Percentiles rank a stretch among this genome's conserved stretches.
These are phyloP conservation scores for Adansonia grandidieri DNA, from an alignment of 441 rosid genomes.

Conservation along the genomic window DNA sequence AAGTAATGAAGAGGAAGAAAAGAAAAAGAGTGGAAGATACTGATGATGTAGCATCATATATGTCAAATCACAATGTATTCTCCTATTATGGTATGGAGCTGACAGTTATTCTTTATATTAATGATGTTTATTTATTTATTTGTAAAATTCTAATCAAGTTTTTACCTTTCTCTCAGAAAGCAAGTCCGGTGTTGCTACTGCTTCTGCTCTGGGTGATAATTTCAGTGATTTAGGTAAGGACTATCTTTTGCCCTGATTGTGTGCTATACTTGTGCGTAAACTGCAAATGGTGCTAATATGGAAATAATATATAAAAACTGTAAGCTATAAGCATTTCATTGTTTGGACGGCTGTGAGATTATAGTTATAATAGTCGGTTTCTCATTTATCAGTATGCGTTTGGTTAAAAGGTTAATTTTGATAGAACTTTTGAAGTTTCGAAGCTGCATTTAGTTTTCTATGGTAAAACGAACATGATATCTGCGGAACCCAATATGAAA, in stretches of 20 bases:
- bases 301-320: background rate
- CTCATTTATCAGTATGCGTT: background rate
- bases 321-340: background rate
- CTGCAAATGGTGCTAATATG: background rate
- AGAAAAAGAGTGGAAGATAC: slow-evolving; percentile 73
- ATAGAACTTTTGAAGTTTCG: background rate
- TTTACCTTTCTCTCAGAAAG: slow-evolving; percentile 38
- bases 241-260: background rate
- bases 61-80: slow-evolving; percentile 64
- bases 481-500: background rate
- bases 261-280: background rate
- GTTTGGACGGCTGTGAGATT: background rate
- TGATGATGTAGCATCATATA: slow-evolving; percentile 52
- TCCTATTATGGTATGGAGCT: slow-evolving; percentile 65
- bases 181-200: slow-evolving; percentile 44
- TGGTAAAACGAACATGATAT: background rate
- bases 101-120: slow-evolving; percentile 8
- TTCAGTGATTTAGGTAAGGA: slow-evolving; percentile 55
- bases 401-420: background rate
- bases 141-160: slow-evolving; percentile 22
- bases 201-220: slow-evolving; percentile 40
- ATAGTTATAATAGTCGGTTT: background rate
- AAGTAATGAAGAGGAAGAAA: slow-evolving; percentile 65
- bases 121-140: background rate
- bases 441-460: background rate